Base-by-base conservation (phyloP, 1,139 yeast genomes). In the Magnusiomyces paraingens region DNA sequence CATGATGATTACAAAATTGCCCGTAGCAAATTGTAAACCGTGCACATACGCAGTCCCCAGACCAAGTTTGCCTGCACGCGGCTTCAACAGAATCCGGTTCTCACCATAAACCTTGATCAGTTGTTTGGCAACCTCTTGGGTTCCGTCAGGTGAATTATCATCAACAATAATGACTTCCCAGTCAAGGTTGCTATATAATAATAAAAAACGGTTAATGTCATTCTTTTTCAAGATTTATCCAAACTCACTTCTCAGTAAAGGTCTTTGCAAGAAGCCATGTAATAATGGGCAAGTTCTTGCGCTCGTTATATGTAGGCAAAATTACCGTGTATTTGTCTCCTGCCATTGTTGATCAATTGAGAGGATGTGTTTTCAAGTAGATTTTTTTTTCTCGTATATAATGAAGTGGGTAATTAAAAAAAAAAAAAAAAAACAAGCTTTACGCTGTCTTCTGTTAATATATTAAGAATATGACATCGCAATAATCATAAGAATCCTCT, bases 91-190 rank as follows among this genome's bases (percentile, higher is more conserved):
- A 55, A 86, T 81, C 62, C 79, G 86, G 38, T 83, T 78, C 21
- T 71, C 65, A 15, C 93, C 93, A 65, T 83, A 86, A 15, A 83
- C 73, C 47, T 73, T 70, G 61, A 83, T 79, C 62, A 86, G 75
- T 70, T 85, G 80, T 61, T 79, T 75, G 60, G 91, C 91, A 51
- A 85, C 76, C 32, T 80, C 84, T 68, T 84, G 91, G 18, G 94
- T 86, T 17, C 93, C 93, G 67, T 86, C 94, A 47, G 94, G 94
- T 2, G 91, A 84, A 59, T 80, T 82, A 65, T 86, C 94, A 65
- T 86, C 94, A 52, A 86, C 93, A 66, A 86, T 84, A 55, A 86
- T 73, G 26, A 86, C 80, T 68, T 86, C 94, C 94, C 94, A 86
- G 67, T 83, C 78, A 56, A 85, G 71, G 47, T 78, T 73, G 63